phyloP scores from a whole-genome alignment of 2,329 filamentous ascomycete genomes.

The Neofusicoccum sp. region DNA sequence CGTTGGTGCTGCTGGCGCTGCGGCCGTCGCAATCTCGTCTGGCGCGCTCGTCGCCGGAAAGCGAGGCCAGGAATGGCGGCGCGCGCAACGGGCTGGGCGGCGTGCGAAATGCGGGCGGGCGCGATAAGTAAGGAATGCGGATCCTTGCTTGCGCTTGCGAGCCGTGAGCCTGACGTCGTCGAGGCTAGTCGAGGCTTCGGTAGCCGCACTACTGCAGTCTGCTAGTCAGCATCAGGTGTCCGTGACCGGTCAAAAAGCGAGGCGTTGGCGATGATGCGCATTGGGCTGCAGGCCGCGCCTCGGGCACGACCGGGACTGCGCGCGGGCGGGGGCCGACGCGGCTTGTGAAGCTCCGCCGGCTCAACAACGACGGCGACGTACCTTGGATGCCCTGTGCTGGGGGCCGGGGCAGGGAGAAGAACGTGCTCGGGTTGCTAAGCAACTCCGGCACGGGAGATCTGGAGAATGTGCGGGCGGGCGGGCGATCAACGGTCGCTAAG shows the following conservation, averaged over 20 bases:
- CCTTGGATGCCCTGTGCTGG: slow-evolving; percentile 15
- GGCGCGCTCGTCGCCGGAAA: slow-evolving; percentile 15
- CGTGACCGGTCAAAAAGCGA: slow-evolving; percentile 17
- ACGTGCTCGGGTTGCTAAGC: slow-evolving; percentile 21
- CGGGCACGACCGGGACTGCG: slow-evolving; percentile 2
- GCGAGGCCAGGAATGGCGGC: slow-evolving; percentile 13
- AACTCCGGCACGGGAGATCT: slow-evolving; percentile 16
- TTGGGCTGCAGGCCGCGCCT: slow-evolving; percentile 14
- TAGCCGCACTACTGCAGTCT: slow-evolving; percentile 22
- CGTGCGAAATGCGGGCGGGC: background rate
- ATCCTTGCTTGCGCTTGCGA: slow-evolving; percentile 6
- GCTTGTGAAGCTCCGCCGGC: background rate
- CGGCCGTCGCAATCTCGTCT: slow-evolving; percentile 15
- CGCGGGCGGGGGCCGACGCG: background rate
- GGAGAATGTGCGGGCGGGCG: slow-evolving; percentile 12
- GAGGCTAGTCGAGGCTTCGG: slow-evolving; percentile 6
- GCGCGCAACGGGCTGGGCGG: background rate
- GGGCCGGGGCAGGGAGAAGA: slow-evolving; percentile 11
- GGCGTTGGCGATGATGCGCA: slow-evolving; percentile 15
- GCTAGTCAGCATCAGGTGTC: slow-evolving; percentile 13
- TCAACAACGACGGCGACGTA: background rate
- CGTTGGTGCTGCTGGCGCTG: slow-evolving; percentile 16
- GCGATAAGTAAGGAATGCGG: slow-evolving; percentile 21
- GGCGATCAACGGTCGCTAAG: slow-evolving; percentile 15
- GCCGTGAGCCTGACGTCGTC: slow-evolving; percentile 8